A percentile compares a stretch with the other conserved stretches of the same genome.
These are phyloP conservation scores for Xylaria digitata DNA, from an alignment of 2,329 filamentous ascomycete species.

Conservation along the genomic window DNA sequence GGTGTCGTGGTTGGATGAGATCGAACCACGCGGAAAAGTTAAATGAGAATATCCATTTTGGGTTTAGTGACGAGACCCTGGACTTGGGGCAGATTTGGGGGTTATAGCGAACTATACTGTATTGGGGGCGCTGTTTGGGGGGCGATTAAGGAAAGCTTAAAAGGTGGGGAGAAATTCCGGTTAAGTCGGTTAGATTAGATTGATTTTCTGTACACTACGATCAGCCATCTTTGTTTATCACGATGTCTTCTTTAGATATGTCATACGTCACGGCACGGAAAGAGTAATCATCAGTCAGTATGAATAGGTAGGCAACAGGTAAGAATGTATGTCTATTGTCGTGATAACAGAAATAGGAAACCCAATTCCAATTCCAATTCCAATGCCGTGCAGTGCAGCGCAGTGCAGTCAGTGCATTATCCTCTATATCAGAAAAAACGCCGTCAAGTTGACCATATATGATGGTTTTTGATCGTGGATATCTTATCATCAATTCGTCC, in stretches of 20 bases:
- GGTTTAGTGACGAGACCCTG: conserved; percentile 28
- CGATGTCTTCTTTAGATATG: no score
- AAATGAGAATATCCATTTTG: conserved; percentile 26
- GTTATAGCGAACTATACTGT: no score
- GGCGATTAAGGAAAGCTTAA: conserved; percentile 11
- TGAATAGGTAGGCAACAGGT: not conserved
- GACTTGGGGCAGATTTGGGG: no score
- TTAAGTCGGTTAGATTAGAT: no score
- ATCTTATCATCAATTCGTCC: conserved; percentile 35
- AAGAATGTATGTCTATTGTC: conserved; percentile 9
- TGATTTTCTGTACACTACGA: no score
- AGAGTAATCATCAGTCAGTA: no score
- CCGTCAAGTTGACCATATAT: conserved; percentile 9
- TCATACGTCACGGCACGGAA: no score
- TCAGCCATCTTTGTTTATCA: no score
- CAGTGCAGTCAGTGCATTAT: not conserved
- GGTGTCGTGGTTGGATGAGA: conserved; percentile 30
- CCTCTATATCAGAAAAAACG: conserved; percentile 26
- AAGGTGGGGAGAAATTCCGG: conserved; percentile 7
- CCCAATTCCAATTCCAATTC: conserved; percentile 13
- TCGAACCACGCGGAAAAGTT: conserved; percentile 24
- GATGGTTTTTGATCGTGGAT: conserved; percentile 30
- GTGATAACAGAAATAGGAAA: conserved; percentile 3
- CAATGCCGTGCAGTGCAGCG: not conserved
- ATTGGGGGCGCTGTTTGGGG: not conserved